Conservation (phyloP, 73 alveolate genomes). For the Paramecium octaurelia region DNA sequence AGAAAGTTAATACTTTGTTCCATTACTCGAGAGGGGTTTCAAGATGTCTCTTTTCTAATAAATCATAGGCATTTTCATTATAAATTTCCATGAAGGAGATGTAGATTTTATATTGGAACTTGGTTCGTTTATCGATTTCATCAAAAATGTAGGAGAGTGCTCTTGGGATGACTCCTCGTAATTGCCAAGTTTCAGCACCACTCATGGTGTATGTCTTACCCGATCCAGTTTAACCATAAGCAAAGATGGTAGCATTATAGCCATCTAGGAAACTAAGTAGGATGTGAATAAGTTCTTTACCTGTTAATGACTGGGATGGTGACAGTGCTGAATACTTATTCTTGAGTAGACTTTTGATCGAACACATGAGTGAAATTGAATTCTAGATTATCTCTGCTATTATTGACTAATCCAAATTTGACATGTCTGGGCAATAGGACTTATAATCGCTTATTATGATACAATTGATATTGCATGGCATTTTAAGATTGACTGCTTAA, state of each 20-base stretch:
- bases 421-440: conserved; percentile 64
- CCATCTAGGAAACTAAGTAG: conserved; percentile 90
- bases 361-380: conserved; percentile 89
- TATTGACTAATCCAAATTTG: conserved; percentile 64
- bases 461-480: neutral
- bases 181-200: conserved; percentile 88
- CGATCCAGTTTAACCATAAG: conserved; percentile 97
- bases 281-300: conserved; percentile 28
- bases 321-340: conserved; percentile 77
- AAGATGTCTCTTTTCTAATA: conserved; percentile 85
- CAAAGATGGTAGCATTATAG: conserved; percentile 92
- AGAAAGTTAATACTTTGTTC: conserved; percentile 67
- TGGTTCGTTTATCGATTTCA: conserved; percentile 73
- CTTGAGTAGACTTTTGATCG: conserved; percentile 83
- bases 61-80: conserved; percentile 95
- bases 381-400: conserved; percentile 58
- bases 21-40: conserved; percentile 87
- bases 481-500: conserved; percentile 26
- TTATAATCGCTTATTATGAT: conserved; percentile 65
- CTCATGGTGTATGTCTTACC: conserved; percentile 97
- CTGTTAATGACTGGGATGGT: conserved; percentile 74
- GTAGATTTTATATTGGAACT: conserved; percentile 73
- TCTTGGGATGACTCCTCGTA: conserved; percentile 95
- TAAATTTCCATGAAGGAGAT: conserved; percentile 93
- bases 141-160: conserved; percentile 82